These are phyloP conservation scores for Strombidium stylifer DNA, from an alignment of 73 alveolate species.

Conservation along the genomic window DNA sequence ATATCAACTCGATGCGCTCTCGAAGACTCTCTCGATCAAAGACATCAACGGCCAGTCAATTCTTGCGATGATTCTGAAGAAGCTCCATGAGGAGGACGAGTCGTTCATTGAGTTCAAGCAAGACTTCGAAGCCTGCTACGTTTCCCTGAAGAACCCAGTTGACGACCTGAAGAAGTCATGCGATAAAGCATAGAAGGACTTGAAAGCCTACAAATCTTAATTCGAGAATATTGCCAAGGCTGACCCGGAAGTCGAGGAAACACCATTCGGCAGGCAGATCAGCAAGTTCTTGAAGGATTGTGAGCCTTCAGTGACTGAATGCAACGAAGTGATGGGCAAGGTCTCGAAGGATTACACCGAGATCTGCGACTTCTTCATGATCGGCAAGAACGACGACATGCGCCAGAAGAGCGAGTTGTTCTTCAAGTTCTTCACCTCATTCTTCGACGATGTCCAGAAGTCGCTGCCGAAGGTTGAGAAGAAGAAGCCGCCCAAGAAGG, in stretches of 20 bases:
- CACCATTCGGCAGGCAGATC: conserved; percentile 28
- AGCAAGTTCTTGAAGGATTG: conserved; percentile 15
- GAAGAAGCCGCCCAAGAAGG: conserved; percentile 34
- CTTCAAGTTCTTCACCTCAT: conserved; percentile 63
- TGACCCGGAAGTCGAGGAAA: conserved; percentile 45
- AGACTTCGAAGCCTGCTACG: conserved; percentile 42
- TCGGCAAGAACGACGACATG: conserved; percentile 48
- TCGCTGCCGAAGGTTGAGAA: conserved; percentile 69
- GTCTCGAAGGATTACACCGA: conserved; percentile 46
- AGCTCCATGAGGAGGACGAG: conserved; percentile 48
- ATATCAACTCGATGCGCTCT: conserved; percentile 63
- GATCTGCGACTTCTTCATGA: conserved; percentile 39
- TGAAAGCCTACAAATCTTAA: conserved; percentile 24
- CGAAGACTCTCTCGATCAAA: conserved; percentile 63
- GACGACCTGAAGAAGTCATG: conserved; percentile 31
- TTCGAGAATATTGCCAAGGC: conserved; percentile 57
- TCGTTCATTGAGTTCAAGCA: conserved; percentile 51
- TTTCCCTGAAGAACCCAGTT: conserved; percentile 42
- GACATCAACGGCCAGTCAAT: conserved; percentile 66
- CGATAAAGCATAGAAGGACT: conserved; percentile 42
- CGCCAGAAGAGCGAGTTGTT: conserved; percentile 45
- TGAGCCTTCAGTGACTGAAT: conserved; percentile 22
- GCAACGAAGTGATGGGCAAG: conserved; percentile 16
- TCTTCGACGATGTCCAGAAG: conserved; percentile 58
- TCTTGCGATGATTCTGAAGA: conserved; percentile 56